Percentiles rank a stretch among this genome's conserved stretches.
Conservation (phyloP, 306 rosid species). For the Vicia villosa region DNA sequence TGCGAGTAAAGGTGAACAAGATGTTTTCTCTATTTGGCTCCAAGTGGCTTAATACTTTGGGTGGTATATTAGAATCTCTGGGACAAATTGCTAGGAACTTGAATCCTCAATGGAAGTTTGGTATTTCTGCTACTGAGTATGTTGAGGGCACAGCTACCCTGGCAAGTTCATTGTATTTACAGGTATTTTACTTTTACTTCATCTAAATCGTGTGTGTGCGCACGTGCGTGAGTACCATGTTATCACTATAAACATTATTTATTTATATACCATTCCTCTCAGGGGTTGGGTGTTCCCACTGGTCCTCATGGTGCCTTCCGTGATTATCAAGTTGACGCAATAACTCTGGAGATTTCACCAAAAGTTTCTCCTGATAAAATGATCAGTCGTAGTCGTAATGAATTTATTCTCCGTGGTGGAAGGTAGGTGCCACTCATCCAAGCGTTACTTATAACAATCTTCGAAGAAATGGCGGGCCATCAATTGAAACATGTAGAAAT, state of each 20-base stretch:
- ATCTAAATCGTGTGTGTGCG: neutral
- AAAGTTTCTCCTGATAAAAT: conserved; percentile 56
- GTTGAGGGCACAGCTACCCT: conserved; percentile 90
- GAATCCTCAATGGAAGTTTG: conserved; percentile 83
- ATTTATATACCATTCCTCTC: conserved; percentile 31
- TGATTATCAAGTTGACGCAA: conserved; percentile 95
- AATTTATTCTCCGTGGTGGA: conserved; percentile 78
- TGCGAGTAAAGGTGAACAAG: conserved; percentile 73
- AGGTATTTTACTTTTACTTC: conserved; percentile 55
- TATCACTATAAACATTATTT: conserved; percentile 18
- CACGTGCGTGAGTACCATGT: too few species aligned
- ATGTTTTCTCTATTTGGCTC: conserved; percentile 61
- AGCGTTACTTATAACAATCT: conserved; percentile 9
- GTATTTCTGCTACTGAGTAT: conserved; percentile 85
- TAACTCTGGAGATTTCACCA: conserved; percentile 81
- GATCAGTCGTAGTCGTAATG: conserved; percentile 57
- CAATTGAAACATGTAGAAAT: conserved; percentile 16
- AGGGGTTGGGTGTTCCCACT: conserved; percentile 95
- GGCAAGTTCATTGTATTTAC: conserved; percentile 88
- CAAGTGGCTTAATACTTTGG: conserved; percentile 77
- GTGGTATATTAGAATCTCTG: conserved; percentile 63
- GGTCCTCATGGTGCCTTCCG: conserved; percentile 98
- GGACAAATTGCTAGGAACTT: conserved; percentile 64
- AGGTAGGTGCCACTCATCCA: conserved; percentile 57
- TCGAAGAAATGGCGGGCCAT: conserved; percentile 25